Evolutionary conservation across 164 flowering plant genomes (phyloP).

Genomic region (Cinnamomum chago): DNA sequence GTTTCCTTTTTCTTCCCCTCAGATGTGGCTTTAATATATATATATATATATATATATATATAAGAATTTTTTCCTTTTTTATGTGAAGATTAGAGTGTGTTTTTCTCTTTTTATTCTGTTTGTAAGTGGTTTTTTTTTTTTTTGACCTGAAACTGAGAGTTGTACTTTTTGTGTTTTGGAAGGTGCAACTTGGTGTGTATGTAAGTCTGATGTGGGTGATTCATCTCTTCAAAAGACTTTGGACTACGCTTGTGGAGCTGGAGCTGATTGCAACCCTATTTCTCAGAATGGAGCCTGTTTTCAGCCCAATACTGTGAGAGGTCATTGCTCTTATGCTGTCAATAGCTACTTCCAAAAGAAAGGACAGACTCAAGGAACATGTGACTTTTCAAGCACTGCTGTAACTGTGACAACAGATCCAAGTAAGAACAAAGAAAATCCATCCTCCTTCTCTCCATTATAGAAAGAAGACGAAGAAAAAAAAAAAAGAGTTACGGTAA

Average conservation of each 20-base stretch:
- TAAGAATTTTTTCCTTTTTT: neutral
- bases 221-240: slow-evolving; percentile 47
- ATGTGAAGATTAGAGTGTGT: neutral
- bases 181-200: slow-evolving; percentile 60
- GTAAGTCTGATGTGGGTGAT: slow-evolving; percentile 48
- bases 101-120: neutral
- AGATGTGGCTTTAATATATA: neutral
- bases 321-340: slow-evolving; percentile 74
- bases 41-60: neutral
- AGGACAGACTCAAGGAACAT: slow-evolving; percentile 40
- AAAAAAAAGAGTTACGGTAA: neutral
- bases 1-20: neutral
- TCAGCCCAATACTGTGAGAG: slow-evolving; percentile 62
- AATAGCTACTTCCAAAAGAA: slow-evolving; percentile 78
- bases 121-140: neutral
- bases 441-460: neutral
- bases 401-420: slow-evolving; percentile 30
- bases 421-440: slow-evolving; percentile 26
- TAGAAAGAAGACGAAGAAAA: neutral
- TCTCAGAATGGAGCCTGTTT: slow-evolving; percentile 58
- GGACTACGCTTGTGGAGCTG: slow-evolving; percentile 88
- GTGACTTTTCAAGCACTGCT: slow-evolving; percentile 64
- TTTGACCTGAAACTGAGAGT: neutral
- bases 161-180: neutral
- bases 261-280: slow-evolving; percentile 70